Conservation (phyloP, 2,329 filamentous ascomycete genomes). For the Alternaria consortialis region DNA sequence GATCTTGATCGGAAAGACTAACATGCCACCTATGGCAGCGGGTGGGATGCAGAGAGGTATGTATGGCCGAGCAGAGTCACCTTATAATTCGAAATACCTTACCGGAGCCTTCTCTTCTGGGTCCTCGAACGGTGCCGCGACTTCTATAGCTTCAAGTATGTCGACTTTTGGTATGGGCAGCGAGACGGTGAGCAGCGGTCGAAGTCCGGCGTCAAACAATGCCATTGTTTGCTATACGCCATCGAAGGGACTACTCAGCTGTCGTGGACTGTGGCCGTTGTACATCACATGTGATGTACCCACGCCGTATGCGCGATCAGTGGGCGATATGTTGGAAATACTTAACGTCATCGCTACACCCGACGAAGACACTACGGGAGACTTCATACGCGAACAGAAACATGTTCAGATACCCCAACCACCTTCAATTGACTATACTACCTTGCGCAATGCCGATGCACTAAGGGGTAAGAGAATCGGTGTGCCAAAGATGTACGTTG, state of each 20-base stretch:
- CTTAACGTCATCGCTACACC: conserved; percentile 59
- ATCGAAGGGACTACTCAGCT: conserved; percentile 61
- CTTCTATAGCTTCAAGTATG: conserved; percentile 61
- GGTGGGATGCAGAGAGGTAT: conserved; percentile 67
- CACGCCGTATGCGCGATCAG: conserved; percentile 62
- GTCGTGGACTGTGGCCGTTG: conserved; percentile 64
- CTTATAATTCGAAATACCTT: conserved; percentile 64
- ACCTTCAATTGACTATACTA: conserved; percentile 48
- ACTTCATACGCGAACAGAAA: conserved; percentile 65
- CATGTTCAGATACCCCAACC: conserved; percentile 55
- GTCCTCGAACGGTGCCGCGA: conserved; percentile 66
- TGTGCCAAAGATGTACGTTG: conserved; percentile 63
- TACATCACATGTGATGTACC: conserved; percentile 66
- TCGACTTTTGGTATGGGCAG: conserved; percentile 63
- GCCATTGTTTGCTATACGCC: conserved; percentile 65
- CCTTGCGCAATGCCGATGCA: conserved; percentile 42
- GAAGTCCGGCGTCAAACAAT: conserved; percentile 67
- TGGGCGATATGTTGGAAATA: conserved; percentile 61
- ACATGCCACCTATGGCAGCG: conserved; percentile 68
- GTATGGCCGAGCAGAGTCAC: conserved; percentile 65
- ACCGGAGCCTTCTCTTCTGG: conserved; percentile 66
- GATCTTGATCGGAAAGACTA: conserved; percentile 64
- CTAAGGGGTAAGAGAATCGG: conserved; percentile 59
- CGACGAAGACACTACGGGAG: conserved; percentile 55
- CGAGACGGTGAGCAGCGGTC: conserved; percentile 66